Base-by-base conservation (phyloP, 805 yeast genomes). In the Komagataella kurtzmanii region DNA sequence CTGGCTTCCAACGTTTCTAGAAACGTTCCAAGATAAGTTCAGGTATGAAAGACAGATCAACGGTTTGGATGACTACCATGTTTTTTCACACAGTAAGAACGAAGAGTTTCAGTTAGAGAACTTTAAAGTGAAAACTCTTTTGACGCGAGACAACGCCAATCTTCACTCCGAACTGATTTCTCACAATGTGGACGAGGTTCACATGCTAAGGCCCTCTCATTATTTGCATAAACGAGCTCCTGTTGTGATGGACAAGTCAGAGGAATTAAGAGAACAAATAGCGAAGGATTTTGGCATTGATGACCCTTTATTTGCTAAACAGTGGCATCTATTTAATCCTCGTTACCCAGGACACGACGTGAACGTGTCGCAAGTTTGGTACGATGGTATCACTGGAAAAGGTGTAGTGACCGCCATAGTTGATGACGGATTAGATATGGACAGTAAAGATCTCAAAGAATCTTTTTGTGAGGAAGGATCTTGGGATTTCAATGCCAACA, bases 361-460 rank as follows among this genome's bases (percentile, higher is more conserved):
- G 50, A 91, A 93, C 60, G 91, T 89, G 12, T 67, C 86, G 1
- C 89, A 86, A 0, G 80, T 88, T 10, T 93, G 99, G 99, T 70
- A 73, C 30, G 80, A 80, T 53, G 85, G 84, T 49, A 79, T 85
- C 52, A 84, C 93, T 0, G 99, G 99, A 1, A 65, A 73, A 44
- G 91, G 93, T 4, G 74, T 88, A 5, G 88, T 86, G 1, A 83
- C 90, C 1, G 97, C 97, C 1, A 76, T 93, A 45, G 85, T 93
- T 0, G 99, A 93, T 66, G 99, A 93, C 67, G 99, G 99, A 1
- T 66, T 93, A 24, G 99, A 93, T 67, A 82, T 77, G 62, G 86
- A 85, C 51, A 80, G 81, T 60, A 76, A 73, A 1, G 98, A 93
- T 67, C 70, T 93, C 54, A 69, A 71, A 30, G 79, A 72, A 45